These are phyloP conservation scores for Cutaneotrichosporon mucoides DNA, from an alignment of 1,284 basidiomycete species.

Conservation along the genomic window DNA sequence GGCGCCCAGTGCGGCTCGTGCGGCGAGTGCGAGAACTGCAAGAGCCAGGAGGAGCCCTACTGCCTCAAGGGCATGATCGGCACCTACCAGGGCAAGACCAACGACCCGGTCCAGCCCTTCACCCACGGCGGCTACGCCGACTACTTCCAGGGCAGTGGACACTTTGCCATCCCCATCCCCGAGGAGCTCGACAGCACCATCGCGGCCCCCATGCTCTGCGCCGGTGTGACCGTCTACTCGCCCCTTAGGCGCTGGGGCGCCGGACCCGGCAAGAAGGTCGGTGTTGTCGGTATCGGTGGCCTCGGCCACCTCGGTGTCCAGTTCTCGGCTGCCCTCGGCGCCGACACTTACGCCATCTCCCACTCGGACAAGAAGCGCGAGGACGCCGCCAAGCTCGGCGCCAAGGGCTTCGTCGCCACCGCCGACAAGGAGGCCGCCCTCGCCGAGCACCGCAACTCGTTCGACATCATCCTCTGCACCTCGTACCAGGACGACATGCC, in stretches of 20 bases:
- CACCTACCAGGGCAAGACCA: conserved; percentile 22
- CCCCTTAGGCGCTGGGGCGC: conserved; percentile 61
- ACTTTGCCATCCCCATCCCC: conserved; percentile 66
- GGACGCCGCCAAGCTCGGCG: conserved; percentile 62
- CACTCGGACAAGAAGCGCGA: conserved; percentile 61
- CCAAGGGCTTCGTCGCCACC: conserved; percentile 53
- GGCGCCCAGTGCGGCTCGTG: conserved; percentile 60
- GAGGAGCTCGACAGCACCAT: conserved; percentile 57
- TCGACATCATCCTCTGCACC: conserved; percentile 52
- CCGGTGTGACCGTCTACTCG: conserved; percentile 63
- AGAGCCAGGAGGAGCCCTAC: conserved; percentile 58
- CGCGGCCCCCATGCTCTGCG: conserved; percentile 56
- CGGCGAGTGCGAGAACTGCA: conserved; percentile 57
- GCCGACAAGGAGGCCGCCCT: conserved; percentile 45
- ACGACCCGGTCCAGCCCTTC: conserved; percentile 18
- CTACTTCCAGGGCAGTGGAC: conserved; percentile 55
- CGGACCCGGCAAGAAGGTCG: conserved; percentile 64
- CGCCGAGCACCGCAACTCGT: conserved; percentile 47
- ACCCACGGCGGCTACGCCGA: conserved; percentile 26
- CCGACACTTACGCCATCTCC: conserved; percentile 63
- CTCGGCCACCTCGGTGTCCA: conserved; percentile 56
- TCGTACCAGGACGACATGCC: conserved; percentile 38
- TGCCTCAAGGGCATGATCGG: conserved; percentile 32
- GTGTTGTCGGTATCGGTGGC: conserved; percentile 63
- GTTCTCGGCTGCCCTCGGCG: conserved; percentile 59